Evolutionary conservation across 2,329 filamentous ascomycete genomes (phyloP).

Genomic region (Ophiostoma tasmaniense): DNA sequence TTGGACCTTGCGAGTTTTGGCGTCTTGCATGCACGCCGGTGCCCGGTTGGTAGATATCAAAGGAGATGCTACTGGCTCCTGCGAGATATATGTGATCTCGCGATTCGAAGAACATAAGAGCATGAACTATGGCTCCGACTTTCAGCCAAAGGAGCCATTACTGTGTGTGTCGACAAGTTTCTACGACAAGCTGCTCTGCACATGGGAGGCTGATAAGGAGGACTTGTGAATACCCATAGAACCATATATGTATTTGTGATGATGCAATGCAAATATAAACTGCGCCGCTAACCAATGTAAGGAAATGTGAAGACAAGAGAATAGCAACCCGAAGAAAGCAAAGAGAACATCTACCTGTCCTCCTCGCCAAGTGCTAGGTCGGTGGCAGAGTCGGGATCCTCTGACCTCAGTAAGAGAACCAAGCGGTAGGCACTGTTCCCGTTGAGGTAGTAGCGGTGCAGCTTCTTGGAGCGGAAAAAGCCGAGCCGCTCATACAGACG

Average conservation of each 20-base stretch:
- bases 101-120: constrained; percentile 79
- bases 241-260: not conserved
- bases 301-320: not conserved
- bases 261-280: not conserved
- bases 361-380: constrained; percentile 30
- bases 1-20: constrained; percentile 48
- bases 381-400: constrained; percentile 34
- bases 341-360: constrained; percentile 14
- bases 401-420: constrained; percentile 64
- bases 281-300: not conserved
- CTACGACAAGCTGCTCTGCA: constrained; percentile 61
- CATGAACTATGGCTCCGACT: constrained; percentile 90
- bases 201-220: constrained; percentile 43
- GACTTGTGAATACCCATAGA: not conserved
- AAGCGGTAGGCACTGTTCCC: constrained; percentile 90
- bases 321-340: not conserved
- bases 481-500: constrained; percentile 87
- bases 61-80: constrained; percentile 34
- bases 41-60: constrained; percentile 52
- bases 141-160: constrained; percentile 37
- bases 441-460: constrained; percentile 94
- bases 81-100: constrained; percentile 56
- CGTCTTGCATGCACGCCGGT: constrained; percentile 91
- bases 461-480: constrained; percentile 82
- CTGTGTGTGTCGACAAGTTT: constrained; percentile 65